A percentile compares a stretch with the other conserved stretches of the same genome.
phyloP scores from a whole-genome alignment of 1,284 basidiomycete genomes.

The Schizophyllum commune region DNA sequence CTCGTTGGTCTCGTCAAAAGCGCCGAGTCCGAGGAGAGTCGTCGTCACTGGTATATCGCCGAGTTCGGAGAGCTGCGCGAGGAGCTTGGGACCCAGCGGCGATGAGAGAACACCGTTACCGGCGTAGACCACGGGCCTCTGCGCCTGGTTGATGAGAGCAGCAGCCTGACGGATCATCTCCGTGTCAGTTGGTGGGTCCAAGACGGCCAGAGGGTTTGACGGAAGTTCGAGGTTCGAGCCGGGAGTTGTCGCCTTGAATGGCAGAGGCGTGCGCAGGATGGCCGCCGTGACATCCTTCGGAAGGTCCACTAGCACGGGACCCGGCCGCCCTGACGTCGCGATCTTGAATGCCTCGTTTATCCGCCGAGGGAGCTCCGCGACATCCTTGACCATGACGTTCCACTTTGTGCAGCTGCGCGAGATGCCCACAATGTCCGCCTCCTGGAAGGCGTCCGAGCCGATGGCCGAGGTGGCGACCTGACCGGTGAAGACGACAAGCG shows the following conservation, averaged over 20 bases:
- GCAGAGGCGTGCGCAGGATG: slow-evolving; percentile 81
- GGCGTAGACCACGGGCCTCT: slow-evolving; percentile 90
- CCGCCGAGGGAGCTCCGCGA: slow-evolving; percentile 87
- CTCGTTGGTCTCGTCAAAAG: slow-evolving; percentile 88
- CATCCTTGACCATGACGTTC: slow-evolving; percentile 99
- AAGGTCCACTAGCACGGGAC: slow-evolving; percentile 94
- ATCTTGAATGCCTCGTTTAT: slow-evolving; percentile 99
- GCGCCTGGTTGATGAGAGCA: slow-evolving; percentile 84
- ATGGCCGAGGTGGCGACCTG: slow-evolving; percentile 98
- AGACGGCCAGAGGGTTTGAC: slow-evolving; percentile 57
- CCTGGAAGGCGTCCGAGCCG: slow-evolving; percentile 97
- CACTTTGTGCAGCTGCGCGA: slow-evolving; percentile 97
- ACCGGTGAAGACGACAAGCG: slow-evolving; percentile 92
- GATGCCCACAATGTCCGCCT: slow-evolving; percentile 95
- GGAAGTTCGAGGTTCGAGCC: slow-evolving; percentile 76
- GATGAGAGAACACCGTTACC: slow-evolving; percentile 88
- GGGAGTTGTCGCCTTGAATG: slow-evolving; percentile 84
- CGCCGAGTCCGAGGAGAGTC: slow-evolving; percentile 92
- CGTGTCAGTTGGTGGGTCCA: slow-evolving; percentile 56
- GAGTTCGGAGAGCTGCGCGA: slow-evolving; percentile 73
- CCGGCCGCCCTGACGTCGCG: slow-evolving; percentile 92
- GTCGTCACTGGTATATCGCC: slow-evolving; percentile 97
- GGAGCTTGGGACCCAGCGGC: slow-evolving; percentile 76
- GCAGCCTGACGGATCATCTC: slow-evolving; percentile 78
- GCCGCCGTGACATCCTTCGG: slow-evolving; percentile 97